Evolutionary conservation across 352 stramenopile species (phyloP).

Genomic region (Elongisporangium undulatum): DNA sequence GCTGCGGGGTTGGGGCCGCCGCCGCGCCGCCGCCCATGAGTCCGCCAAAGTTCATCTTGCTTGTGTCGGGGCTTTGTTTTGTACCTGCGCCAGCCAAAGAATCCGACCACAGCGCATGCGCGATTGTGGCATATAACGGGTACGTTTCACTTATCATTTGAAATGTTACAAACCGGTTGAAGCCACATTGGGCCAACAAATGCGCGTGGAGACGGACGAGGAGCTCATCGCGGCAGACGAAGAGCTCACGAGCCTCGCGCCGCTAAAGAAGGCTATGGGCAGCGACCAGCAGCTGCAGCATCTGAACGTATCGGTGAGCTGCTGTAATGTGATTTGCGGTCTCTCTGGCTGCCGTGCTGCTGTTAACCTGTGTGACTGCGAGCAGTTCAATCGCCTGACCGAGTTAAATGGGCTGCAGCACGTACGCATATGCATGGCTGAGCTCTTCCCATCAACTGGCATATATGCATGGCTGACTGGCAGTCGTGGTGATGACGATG

Average conservation of each 20-base stretch:
- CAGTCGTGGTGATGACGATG: background rate
- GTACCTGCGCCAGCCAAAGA: background rate
- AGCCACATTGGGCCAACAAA: slow-evolving; percentile 9
- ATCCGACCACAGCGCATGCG: background rate
- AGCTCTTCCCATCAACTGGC: background rate
- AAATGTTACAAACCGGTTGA: background rate
- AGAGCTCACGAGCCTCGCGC: slow-evolving; percentile 22
- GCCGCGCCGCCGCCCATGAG: slow-evolving; percentile 55
- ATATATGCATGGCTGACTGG: background rate
- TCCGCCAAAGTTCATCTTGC: slow-evolving; percentile 74
- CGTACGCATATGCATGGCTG: slow-evolving; percentile 12
- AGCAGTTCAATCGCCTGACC: slow-evolving; percentile 62
- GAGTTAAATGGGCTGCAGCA: slow-evolving; percentile 35
- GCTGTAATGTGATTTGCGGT: background rate
- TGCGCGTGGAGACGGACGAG: slow-evolving; percentile 35
- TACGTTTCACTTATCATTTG: background rate
- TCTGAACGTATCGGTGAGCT: slow-evolving; percentile 56
- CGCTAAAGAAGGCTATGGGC: slow-evolving; percentile 14
- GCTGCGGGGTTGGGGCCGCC: slow-evolving; percentile 35
- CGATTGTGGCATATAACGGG: background rate
- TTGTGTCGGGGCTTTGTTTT: slow-evolving; percentile 5
- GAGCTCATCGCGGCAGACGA: slow-evolving; percentile 62
- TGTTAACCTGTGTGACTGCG: background rate
- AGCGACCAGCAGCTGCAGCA: slow-evolving; percentile 24
- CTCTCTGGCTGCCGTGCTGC: background rate